Percentiles rank a stretch among this genome's conserved stretches.
These are phyloP conservation scores for Extremus antarcticus DNA, from an alignment of 495 filamentous ascomycete species.

Conservation along the genomic window DNA sequence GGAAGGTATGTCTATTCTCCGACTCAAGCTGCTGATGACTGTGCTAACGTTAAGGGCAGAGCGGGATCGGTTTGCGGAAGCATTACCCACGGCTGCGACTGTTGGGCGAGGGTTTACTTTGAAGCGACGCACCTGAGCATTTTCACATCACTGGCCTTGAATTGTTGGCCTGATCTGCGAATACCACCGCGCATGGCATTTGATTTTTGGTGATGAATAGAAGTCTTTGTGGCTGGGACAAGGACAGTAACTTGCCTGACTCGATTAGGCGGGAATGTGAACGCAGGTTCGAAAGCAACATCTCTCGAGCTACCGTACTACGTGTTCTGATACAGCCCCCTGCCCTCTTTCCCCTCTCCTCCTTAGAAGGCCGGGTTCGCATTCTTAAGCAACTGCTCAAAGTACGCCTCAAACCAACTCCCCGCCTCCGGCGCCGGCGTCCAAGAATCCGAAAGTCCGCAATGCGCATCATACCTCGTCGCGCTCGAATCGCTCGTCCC, in stretches of 20 bases:
- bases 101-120: constrained; percentile 24
- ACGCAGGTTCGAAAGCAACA: too few relatives aligned
- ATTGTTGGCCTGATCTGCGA: too few relatives aligned
- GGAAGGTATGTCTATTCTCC: constrained; percentile 47
- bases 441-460: too few relatives aligned
- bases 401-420: background rate
- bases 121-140: constrained; percentile 20
- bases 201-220: too few relatives aligned
- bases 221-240: too few relatives aligned
- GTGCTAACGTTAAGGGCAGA: constrained; percentile 23
- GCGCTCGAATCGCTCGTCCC: too few relatives aligned
- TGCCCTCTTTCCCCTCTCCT: too few relatives aligned
- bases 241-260: too few relatives aligned
- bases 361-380: background rate
- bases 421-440: background rate
- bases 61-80: constrained; percentile 27
- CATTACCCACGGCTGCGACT: constrained; percentile 26
- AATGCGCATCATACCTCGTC: background rate
- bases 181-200: too few relatives aligned
- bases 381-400: background rate
- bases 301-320: too few relatives aligned
- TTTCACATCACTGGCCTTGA: background rate
- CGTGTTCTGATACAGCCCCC: too few relatives aligned
- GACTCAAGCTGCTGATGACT: background rate
- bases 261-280: too few relatives aligned